phyloP scores from a whole-genome alignment of 23 red algal species.

The Gracilaria vermiculophylla region DNA sequence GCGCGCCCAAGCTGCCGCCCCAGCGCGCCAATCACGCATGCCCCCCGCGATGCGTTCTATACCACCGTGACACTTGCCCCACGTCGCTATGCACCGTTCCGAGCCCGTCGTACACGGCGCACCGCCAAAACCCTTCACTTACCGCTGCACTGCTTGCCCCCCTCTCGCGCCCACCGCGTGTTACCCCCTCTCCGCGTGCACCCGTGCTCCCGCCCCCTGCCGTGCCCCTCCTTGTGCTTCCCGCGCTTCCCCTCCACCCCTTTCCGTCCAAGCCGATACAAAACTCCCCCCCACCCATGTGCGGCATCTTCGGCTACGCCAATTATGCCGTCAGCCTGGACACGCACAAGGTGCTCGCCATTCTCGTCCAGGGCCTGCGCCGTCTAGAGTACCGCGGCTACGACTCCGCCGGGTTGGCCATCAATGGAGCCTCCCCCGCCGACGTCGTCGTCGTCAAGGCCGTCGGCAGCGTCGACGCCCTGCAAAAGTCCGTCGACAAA shows the following conservation, averaged over 20 bases:
- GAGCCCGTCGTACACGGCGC: too few species aligned
- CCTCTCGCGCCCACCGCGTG: too few species aligned
- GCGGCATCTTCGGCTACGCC: slow-evolving; percentile 97
- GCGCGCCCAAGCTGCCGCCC: too few species aligned
- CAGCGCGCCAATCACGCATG: too few species aligned
- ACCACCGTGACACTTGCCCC: too few species aligned
- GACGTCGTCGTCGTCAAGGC: slow-evolving; percentile 74
- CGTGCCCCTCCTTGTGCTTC: neutral
- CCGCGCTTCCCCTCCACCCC: neutral
- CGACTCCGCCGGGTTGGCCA: slow-evolving; percentile 85
- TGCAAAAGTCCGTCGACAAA: slow-evolving; percentile 58
- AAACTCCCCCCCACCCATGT: slow-evolving; percentile 59
- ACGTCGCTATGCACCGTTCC: too few species aligned
- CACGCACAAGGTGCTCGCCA: slow-evolving; percentile 44
- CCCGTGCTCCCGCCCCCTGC: too few species aligned
- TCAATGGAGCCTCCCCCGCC: slow-evolving; percentile 61
- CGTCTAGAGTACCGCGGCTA: slow-evolving; percentile 98
- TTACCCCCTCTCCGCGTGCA: too few species aligned
- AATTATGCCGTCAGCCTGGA: slow-evolving; percentile 57
- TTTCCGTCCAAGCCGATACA: neutral
- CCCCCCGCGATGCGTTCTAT: too few species aligned
- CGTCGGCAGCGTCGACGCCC: slow-evolving; percentile 71
- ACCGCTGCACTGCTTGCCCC: too few species aligned
- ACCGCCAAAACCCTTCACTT: too few species aligned
- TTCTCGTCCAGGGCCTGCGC: slow-evolving; percentile 80